Base-by-base conservation (phyloP, 148 eudicot species). In the Spergularia bocconei region DNA sequence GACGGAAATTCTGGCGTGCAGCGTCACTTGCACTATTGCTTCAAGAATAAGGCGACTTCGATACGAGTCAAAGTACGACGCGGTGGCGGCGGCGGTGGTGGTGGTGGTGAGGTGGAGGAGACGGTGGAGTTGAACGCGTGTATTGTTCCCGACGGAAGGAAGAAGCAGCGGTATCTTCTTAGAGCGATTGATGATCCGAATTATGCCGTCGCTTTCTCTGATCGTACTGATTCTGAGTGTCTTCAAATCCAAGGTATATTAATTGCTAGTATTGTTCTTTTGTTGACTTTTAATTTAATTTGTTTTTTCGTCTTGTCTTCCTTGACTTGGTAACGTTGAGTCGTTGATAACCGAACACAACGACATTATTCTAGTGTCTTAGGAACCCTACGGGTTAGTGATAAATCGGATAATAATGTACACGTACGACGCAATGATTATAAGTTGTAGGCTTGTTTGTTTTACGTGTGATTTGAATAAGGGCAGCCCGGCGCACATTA, bases 101-200 rank as follows among this genome's bases (percentile, higher is more conserved):
- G 77, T 58, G 36, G 36, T 4, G 36, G 36, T 29, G 36, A 29
- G 36, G 36, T 29, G 1, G 85, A 53, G 53, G 72, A 87, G 73
- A 73, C 83, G 13, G 81, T 81, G 29, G 93, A 90, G 93, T 75
- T 92, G 75, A 84, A 80, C 78, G 96, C 89, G 4, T 93, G 96
- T 79, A 84, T 93, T 23, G 96, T 93, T 5, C 98, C 98, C 55
- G 89, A 87, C 16, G 78, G 71, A 0, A 79, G 71, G 17, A 93
- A 87, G 81, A 93, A 70, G 79, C 88, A 84, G 44, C 82, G 76
- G 78, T 93, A 90, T 60, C 84, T 89, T 80, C 56, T 93, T 74
- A 79, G 93, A 72, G 87, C 91, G 0, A 89, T 92, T 56, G 84
- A 77, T 62, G 98, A 93, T 85, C 96, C 98, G 0, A 89, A 93